Base-by-base conservation (phyloP, 345 rosid genomes). In the Pseudoturritis turrita region DNA sequence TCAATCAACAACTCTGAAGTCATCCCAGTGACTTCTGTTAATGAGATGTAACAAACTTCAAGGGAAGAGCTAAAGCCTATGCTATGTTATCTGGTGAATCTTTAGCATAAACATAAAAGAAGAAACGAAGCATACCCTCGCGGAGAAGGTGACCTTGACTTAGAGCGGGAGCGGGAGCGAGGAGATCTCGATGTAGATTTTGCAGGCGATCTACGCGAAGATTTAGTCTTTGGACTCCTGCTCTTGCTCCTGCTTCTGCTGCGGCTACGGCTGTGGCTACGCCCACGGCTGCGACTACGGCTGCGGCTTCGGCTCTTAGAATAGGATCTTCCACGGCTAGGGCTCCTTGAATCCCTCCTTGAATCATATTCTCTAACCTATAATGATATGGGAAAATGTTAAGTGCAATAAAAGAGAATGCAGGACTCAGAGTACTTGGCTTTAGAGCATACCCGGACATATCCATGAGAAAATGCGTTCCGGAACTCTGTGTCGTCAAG, bases 401-500 rank as follows among this genome's bases (percentile, higher is more conserved):
- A 49, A 73, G 37, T 13, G 35, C 59, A 59, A 33, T 15, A 5
- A 21, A 21, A 53, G 15, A 35, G 13, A 75, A 15, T 13, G n/a
- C 26, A 29, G n/a, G 3, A 54, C 14, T 50, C 52, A 39, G 12
- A 73, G 11, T 33, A 25, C 14, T 41, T 35, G 69, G 49, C 54
- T 37, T 53, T 46, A 29, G 9, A 29, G 6, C 83, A 74, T 88
- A 92, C 99, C 84, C 95, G 90, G 51, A 95, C 81, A 80, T 87
- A 89, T 41, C 89, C 79, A 39, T 87, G 88, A 68, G 98, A 92
- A 84, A 89, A 95, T 51, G 99, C 91, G 84, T 95, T 95, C 49
- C 89, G 83, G 66, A 95, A 95, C 84, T 91, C 96, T 3, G 99
- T 80, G 78, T 95, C 99, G 56, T 95, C 91, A 9, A 95, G 99